Conservation (phyloP, 2,329 filamentous ascomycete species). For the Neofusicoccum cordaticola region DNA sequence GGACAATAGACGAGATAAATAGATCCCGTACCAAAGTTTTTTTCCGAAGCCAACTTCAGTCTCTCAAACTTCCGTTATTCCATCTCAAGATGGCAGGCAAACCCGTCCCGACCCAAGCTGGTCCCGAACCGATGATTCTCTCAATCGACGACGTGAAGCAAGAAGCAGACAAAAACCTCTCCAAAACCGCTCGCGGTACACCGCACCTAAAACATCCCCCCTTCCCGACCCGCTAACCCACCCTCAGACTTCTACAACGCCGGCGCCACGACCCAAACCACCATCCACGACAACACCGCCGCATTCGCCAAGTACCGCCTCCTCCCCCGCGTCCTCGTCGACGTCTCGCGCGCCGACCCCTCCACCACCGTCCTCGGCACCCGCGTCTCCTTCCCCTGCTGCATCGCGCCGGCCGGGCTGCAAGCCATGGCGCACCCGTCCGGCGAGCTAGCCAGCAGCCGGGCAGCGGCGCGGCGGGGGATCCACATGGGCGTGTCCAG, state of each 20-base stretch:
- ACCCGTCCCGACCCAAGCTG: no score
- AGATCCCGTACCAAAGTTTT: no score
- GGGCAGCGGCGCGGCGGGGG: slow-evolving; percentile 37
- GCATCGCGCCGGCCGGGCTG: slow-evolving; percentile 42
- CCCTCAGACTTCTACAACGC: slow-evolving; percentile 28
- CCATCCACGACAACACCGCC: slow-evolving; percentile 28
- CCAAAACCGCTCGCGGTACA: no score
- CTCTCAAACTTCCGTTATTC: no score
- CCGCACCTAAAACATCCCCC: no score
- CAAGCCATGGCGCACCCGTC: slow-evolving; percentile 45
- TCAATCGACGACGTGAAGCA: no score
- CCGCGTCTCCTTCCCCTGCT: slow-evolving; percentile 36
- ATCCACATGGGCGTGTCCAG: slow-evolving; percentile 39
- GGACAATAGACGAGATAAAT: no score
- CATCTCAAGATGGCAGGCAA: no score
- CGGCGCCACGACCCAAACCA: slow-evolving; percentile 26
- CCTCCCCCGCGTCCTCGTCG: slow-evolving; percentile 36
- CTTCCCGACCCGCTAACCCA: neutral
- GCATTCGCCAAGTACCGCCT: slow-evolving; percentile 32
- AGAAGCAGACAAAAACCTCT: no score
- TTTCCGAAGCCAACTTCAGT: no score
- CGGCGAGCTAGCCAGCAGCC: slow-evolving; percentile 43
- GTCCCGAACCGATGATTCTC: no score
- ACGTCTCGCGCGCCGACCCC: slow-evolving; percentile 38
- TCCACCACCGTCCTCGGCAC: slow-evolving; percentile 32